Evolutionary conservation across 805 yeast species (phyloP), one percentile per base, ranked within the genome.

Genomic region (Lipomyces yamanashiensis): DNA sequence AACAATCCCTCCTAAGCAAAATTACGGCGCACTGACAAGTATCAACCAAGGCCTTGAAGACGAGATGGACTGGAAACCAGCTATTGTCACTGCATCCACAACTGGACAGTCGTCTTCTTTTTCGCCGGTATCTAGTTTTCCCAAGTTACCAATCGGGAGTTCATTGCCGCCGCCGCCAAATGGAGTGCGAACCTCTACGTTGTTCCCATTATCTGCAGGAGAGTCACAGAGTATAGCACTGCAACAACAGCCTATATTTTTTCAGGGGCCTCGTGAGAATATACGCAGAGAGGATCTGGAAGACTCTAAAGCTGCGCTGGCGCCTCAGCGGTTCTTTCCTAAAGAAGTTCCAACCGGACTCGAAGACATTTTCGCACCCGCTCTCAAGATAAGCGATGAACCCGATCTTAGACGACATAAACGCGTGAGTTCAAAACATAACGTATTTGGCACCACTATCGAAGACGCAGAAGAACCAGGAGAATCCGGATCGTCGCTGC

Each of bases 291-390:
- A 8, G 8, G 37, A 40, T 33, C 44, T 4, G 15, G 39, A 21
- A 15, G 45, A 52, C 13, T 15, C 39, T 5, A 33, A n/a, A 17
- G 15, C 34, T 7, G 41, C n/a, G 5, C 19, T 64, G 21, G 62
- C 56, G 2, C 63, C 68, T n/a, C 68, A 64, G 55, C 39, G 53
- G 4, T 64, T 64, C 28, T 64, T 64, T 33, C 68, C 68, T 1
- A 41, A 21, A 23, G 63, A 64, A 37, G 61, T 39, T 8, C 63
- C 65, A n/a, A 64, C 68, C 3, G 68, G 68, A 2, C 55, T 64
- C 9, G 68, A 64, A 43, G 68, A 64, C 17, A 53, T 64, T 13
- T 64, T 64, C 39, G 61, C 43, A 13, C 68, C 68, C 5, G 66
- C 55, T 5, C 56, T 64, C 34, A 41, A 34, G n/a, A 21, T 64